Evolutionary conservation across 257 asterid genomes (phyloP), one percentile per base, ranked within the genome.

Genomic region (Scutellaria baicalensis): DNA sequence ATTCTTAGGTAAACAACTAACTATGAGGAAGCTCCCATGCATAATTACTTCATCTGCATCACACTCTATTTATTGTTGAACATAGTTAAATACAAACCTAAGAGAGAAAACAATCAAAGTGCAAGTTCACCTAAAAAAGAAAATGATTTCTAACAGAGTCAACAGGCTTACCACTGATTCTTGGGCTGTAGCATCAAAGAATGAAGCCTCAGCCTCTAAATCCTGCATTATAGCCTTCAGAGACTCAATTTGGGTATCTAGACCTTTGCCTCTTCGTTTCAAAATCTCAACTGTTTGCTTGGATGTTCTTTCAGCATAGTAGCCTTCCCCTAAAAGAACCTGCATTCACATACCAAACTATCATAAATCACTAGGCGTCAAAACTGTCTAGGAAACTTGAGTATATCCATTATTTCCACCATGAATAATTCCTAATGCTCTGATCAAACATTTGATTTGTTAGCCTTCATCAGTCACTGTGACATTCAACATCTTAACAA

Each of bases 251-350:
- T 93, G 92, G 58, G 84, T 52, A 69, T 86, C 95, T 71, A 93
- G 65, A 44, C 44, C 80, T 54, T 83, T 89, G 61, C 89, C 91
- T 78, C 99, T 83, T 79, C 99, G 81, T 74, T 79, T 80, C 81
- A 94, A 70, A 80, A 89, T 89, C 55, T 91, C 99, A 70, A 75
- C 45, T 11, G 99, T 88, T 83, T 91, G 97, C 77, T 88, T 91
- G 18, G 97, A 82, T 72, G 97, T 83, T 82, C 97, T 84, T 58
- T 91, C 93, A 33, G 91, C 93, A 59, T 89, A 89, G 79, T 89
- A 83, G 49, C 95, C 90, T 68, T 84, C 99, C 69, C 99, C 99
- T 23, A 91, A 68, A 62, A 94, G 91, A 54, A 94, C 97, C 97
- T 91, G 77, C 76, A 72, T 36, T 56, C 49, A 68, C 62, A 43